phyloP scores from a whole-genome alignment of 2,329 filamentous ascomycete genomes.

The Calonectria crousiana region DNA sequence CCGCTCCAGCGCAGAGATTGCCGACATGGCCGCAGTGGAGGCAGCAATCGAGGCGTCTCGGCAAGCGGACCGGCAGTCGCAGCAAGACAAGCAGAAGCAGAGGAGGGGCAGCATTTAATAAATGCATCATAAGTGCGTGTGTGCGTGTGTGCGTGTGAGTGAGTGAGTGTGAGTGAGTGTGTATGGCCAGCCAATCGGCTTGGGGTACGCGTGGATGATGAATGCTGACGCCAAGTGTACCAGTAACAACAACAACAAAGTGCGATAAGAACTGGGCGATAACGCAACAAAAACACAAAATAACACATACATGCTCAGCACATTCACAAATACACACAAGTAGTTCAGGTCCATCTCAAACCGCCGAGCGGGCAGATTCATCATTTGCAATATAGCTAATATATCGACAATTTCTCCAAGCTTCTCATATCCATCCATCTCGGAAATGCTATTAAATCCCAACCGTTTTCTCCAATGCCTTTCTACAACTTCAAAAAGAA shows the following conservation, averaged over 20 bases:
- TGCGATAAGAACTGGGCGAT: not conserved
- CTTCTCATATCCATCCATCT: not conserved
- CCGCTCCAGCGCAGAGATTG: constrained; percentile 29
- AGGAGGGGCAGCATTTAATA: not conserved
- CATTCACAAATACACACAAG: not conserved
- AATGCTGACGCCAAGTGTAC: too few relatives aligned
- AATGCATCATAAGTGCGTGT: too few relatives aligned
- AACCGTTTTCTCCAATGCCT: not conserved
- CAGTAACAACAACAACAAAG: not conserved
- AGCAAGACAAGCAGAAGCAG: constrained; percentile 2
- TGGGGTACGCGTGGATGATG: too few relatives aligned
- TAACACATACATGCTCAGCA: not conserved
- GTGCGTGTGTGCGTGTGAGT: too few relatives aligned
- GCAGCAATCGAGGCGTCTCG: constrained; percentile 17
- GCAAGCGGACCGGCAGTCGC: not conserved
- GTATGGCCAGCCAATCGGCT: too few relatives aligned
- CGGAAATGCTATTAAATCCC: constrained; percentile 21
- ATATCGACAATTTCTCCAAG: not conserved
- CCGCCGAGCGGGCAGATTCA: not conserved
- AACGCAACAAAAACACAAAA: not conserved
- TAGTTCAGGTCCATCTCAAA: not conserved
- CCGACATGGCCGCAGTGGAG: constrained; percentile 29
- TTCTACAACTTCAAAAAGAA: not conserved
- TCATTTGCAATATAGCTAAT: constrained; percentile 11
- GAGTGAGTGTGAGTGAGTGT: too few relatives aligned